Base-by-base conservation (phyloP, 768 basidiomycete species). In the Tylopilus sp. region DNA sequence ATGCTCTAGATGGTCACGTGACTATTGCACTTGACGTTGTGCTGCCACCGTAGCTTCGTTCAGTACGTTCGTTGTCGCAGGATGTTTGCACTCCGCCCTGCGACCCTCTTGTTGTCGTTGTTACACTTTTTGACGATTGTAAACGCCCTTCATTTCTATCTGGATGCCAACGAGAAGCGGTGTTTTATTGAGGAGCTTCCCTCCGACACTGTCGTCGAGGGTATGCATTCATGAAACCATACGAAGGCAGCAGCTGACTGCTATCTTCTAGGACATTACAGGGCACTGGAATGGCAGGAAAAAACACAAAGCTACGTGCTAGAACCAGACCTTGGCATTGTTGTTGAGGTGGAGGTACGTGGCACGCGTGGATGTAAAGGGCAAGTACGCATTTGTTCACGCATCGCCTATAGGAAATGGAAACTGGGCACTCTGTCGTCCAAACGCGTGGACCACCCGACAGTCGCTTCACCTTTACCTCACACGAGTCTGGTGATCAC, bases 111-210 rank as follows among this genome's bases (percentile, higher is more conserved):
- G 41, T 63, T 70, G 59, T 65, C 74, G 40, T 73, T 77, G 17
- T 71, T 78, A 53, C 63, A 74, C 49, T 59, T 77, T 57, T 68
- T 74, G 22, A 72, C 76, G 36, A 65, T 77, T 19, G 78, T 76
- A 17, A 80, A 86, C 67, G 92, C 90, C 26, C 85, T 99, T 25
- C 97, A 99, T 68, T 97, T 98, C 72, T 99, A 99, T 69, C 83
- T 99, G 53, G 93, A 97, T 67, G 86, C 93, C 17, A 89, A 91
- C 65, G 92, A 97, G 71, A 86, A 88, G 64, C 82, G 89, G 44
- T 99, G 97, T 70, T 98, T 98, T 74, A 82, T 98, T 53, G 97
- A 98, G 67, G 97, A 99, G 69, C 76, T 98, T 19, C 96, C 97
- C 13, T 84, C 85, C 3, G 89, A 96, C 71, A 98, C 94, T n/a